These are phyloP conservation scores for Candida saitoana DNA, from an alignment of 805 yeast genomes.

Conservation along the genomic window DNA sequence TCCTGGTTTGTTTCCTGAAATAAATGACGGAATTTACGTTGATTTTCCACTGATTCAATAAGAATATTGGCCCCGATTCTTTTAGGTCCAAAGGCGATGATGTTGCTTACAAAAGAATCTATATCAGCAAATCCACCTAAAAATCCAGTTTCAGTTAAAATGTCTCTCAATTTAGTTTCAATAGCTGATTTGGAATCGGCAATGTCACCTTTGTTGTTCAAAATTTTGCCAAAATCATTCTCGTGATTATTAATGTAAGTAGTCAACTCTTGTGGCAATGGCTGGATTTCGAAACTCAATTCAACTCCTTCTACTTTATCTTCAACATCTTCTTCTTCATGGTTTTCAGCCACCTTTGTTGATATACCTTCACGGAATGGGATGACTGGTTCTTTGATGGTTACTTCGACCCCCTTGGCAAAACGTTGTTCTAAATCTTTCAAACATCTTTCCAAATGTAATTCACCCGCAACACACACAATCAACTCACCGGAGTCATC, in stretches of 20 bases:
- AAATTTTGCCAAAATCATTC: slow-evolving; percentile 36
- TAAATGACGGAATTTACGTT: slow-evolving; percentile 25
- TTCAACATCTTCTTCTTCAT: slow-evolving; percentile 13
- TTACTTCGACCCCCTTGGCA: slow-evolving; percentile 79
- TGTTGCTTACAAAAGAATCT: slow-evolving; percentile 23
- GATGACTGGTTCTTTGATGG: slow-evolving; percentile 86
- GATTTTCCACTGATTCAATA: slow-evolving; percentile 45
- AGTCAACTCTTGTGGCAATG: slow-evolving; percentile 52
- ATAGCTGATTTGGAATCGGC: slow-evolving; percentile 5
- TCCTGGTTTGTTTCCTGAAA: slow-evolving; percentile 15
- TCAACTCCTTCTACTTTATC: slow-evolving; percentile 28
- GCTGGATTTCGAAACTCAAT: slow-evolving; percentile 52
- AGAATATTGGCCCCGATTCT: slow-evolving; percentile 72
- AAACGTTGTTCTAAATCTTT: slow-evolving; percentile 87
- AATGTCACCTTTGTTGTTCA: slow-evolving; percentile 10
- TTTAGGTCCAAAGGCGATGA: slow-evolving; percentile 74
- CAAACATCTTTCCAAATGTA: slow-evolving; percentile 90
- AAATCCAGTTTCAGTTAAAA: slow-evolving; percentile 8
- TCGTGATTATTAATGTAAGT: slow-evolving; percentile 48
- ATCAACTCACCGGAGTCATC: slow-evolving; percentile 88
- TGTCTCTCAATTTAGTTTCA: slow-evolving; percentile 9
- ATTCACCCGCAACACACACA: slow-evolving; percentile 92
- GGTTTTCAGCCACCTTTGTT: slow-evolving; percentile 43
- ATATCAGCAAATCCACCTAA: slow-evolving; percentile 13
- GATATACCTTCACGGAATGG: slow-evolving; percentile 87